These are phyloP conservation scores for Diplodia sapinea DNA, from an alignment of 2,329 filamentous ascomycete genomes.

Conservation along the genomic window DNA sequence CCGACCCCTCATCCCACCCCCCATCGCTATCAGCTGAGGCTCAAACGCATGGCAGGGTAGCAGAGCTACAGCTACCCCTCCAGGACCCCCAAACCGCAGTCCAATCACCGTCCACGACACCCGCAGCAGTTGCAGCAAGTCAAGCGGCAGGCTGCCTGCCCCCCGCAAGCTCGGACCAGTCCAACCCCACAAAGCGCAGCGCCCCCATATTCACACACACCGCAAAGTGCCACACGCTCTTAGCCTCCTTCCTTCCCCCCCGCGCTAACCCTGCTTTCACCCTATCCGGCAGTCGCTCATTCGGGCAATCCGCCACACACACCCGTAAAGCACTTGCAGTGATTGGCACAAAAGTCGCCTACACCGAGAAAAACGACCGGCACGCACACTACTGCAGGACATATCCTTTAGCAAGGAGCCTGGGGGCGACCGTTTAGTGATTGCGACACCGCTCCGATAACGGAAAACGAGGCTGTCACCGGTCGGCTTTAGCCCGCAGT, in stretches of 20 bases:
- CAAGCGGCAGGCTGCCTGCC: background rate
- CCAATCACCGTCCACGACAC: constrained; percentile 1
- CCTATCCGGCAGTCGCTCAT: background rate
- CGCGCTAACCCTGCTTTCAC: constrained; percentile 7
- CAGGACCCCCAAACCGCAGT: background rate
- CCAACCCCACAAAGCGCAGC: background rate
- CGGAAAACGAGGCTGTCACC: background rate
- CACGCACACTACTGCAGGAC: background rate
- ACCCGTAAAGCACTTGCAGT: background rate
- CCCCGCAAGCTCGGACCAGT: background rate
- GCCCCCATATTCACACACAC: constrained; percentile 16
- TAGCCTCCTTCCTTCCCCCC: background rate
- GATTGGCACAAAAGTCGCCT: background rate
- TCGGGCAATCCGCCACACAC: constrained; percentile 7
- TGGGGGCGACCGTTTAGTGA: background rate
- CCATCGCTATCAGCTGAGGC: background rate
- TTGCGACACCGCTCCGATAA: background rate
- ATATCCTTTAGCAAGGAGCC: constrained; percentile 4
- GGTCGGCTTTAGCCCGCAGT: background rate
- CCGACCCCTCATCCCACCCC: background rate
- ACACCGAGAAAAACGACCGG: background rate
- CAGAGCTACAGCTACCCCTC: background rate
- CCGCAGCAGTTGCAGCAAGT: background rate
- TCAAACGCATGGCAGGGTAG: background rate
- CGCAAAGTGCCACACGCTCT: constrained; percentile 23